Base-by-base conservation (phyloP, 2,329 filamentous ascomycete species). In the Calonectria naviculata region DNA sequence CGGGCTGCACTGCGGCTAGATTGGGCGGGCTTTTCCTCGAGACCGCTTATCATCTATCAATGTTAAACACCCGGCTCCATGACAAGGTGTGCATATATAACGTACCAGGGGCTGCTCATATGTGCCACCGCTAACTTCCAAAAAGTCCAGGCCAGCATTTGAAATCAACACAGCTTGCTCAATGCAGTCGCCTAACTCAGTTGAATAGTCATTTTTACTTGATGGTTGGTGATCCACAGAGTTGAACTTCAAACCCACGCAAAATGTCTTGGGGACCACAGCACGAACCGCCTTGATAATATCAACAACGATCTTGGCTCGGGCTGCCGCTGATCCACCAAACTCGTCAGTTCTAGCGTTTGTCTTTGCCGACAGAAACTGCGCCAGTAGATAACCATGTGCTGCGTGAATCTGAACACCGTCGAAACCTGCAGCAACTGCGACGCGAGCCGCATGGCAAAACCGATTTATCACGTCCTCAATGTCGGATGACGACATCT, bases 101-200 rank as follows among this genome's bases (percentile, higher is more conserved):
- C 78, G 63, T 76, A 89, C 87, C 62, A 73, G 76, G 0, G 89
- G 85, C 67, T 90, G 80, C 74, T 91, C 88, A 73, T 89, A 91
- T 0, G 80, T 88, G 0, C 93, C 92, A 0, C 92, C 93, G 21
- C 88, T 90, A 29, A 94, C 87, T 80, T 94, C 92, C 2, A 94
- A 81, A 73, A 93, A 93, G 80, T 94, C 92, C 1, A 94, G 81
- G 6, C 83, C 88, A 44, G 84, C 85, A 6, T 81, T 82, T 0
- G 80, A 80, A 5, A 92, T 85, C 21, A 84, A 78, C n/a, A 83
- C 80, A 12, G 92, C 83, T 77, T 93, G 91, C 68, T 89, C 86
- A 44, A 93, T 81, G 41, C 86, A 89, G 15, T 90, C 90, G 12
- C 86, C 80, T 24, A 89, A 74, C 72, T 82, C 80, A 5, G 80